These are phyloP conservation scores for Penicillium sp. DNA, from an alignment of 2,329 filamentous ascomycete genomes.

Conservation along the genomic window DNA sequence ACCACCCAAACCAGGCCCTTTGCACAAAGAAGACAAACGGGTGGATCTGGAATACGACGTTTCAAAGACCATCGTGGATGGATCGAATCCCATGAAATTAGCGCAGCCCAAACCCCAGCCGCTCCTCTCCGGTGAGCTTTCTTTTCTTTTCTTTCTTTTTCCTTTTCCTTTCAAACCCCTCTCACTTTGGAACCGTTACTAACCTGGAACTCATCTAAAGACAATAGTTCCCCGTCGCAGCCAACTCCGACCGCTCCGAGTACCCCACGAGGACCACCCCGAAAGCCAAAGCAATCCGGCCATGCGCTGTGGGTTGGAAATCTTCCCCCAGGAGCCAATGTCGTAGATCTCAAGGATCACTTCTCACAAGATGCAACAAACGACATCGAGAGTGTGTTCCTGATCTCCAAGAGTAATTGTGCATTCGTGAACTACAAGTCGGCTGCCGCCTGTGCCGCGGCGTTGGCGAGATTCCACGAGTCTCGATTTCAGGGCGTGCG, in stretches of 20 bases:
- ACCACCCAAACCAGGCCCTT: slow-evolving; percentile 9
- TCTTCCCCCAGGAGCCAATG: slow-evolving; percentile 69
- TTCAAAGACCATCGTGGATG: slow-evolving; percentile 33
- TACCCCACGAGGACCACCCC: slow-evolving; percentile 53
- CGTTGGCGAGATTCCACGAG: slow-evolving; percentile 79
- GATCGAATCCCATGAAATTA: slow-evolving; percentile 27
- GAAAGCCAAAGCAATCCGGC: slow-evolving; percentile 62
- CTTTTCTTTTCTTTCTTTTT: not conserved
- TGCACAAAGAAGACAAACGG: slow-evolving; percentile 16
- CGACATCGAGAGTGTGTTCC: slow-evolving; percentile 76
- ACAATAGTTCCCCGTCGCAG: slow-evolving; percentile 7
- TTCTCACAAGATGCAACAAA: slow-evolving; percentile 68
- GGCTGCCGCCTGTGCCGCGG: slow-evolving; percentile 63
- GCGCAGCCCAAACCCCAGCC: slow-evolving; percentile 8
- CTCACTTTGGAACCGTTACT: not conserved
- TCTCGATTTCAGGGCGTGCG: slow-evolving; percentile 78
- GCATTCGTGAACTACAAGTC: slow-evolving; percentile 92
- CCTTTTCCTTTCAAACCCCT: not conserved
- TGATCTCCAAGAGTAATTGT: slow-evolving; percentile 95
- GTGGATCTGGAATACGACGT: slow-evolving; percentile 25
- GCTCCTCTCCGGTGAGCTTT: slow-evolving; percentile 19
- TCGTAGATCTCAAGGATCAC: slow-evolving; percentile 80
- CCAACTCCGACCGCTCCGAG: slow-evolving; percentile 19
- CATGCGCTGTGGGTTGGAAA: slow-evolving; percentile 96
- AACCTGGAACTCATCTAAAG: slow-evolving; percentile 7